These are phyloP conservation scores for Apiotrichum montevideense DNA, from an alignment of 1,284 basidiomycete species.

Conservation along the genomic window DNA sequence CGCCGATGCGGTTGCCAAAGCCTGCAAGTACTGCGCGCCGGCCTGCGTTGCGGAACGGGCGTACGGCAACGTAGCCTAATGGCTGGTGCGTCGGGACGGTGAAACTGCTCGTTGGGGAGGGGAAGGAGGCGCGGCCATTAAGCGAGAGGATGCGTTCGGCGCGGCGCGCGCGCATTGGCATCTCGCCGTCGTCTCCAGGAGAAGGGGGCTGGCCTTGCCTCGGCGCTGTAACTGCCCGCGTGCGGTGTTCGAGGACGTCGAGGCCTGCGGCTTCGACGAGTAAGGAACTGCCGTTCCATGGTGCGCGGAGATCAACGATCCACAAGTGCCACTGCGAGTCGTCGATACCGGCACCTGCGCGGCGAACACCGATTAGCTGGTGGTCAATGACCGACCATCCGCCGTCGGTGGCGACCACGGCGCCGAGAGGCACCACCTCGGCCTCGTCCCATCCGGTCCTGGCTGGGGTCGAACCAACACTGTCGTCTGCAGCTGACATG, in stretches of 20 bases:
- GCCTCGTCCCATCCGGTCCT: conserved; percentile 20
- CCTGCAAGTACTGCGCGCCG: conserved; percentile 24
- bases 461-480: not conserved
- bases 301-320: conserved; percentile 25
- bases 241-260: conserved; percentile 14
- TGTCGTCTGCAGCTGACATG: conserved; percentile 9
- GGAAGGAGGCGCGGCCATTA: conserved; percentile 34
- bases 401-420: conserved; percentile 21
- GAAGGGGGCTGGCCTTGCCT: not conserved
- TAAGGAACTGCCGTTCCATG: conserved; percentile 32
- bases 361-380: conserved; percentile 26
- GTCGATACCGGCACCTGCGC: conserved; percentile 28
- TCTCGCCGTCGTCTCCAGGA: conserved; percentile 6
- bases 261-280: conserved; percentile 23
- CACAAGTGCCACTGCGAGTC: conserved; percentile 39
- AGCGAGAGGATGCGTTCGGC: conserved; percentile 34
- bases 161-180: conserved; percentile 27
- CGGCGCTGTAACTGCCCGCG: not conserved
- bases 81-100: conserved; percentile 26
- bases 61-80: conserved; percentile 34
- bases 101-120: conserved; percentile 19
- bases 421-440: conserved; percentile 28
- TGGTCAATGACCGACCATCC: conserved; percentile 21
- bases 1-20: conserved; percentile 39
- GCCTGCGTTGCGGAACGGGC: conserved; percentile 17